Conservation (phyloP, 768 basidiomycete species). For the Mycena chlorophos region DNA sequence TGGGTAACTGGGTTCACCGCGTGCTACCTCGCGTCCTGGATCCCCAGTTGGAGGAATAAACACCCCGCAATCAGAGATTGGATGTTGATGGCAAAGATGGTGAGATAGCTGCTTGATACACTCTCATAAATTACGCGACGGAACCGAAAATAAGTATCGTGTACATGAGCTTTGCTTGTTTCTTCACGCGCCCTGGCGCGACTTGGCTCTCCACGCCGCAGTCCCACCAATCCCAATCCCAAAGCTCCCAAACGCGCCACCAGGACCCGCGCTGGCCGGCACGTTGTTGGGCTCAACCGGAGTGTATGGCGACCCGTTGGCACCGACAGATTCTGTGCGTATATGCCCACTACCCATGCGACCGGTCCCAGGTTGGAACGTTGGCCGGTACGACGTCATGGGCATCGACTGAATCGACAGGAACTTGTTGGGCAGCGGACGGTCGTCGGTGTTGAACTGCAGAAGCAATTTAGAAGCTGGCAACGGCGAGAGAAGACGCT, state of each 20-base stretch:
- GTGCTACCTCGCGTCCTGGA: too few relatives aligned
- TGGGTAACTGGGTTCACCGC: too few relatives aligned
- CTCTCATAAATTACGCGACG: background rate
- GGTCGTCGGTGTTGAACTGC: slow-evolving; percentile 86
- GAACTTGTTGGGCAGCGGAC: slow-evolving; percentile 80
- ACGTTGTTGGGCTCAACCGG: slow-evolving; percentile 13
- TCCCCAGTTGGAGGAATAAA: background rate
- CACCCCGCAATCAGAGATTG: background rate
- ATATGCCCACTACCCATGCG: slow-evolving; percentile 29
- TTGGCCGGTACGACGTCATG: slow-evolving; percentile 62
- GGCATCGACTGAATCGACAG: slow-evolving; percentile 75
- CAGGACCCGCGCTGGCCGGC: slow-evolving; percentile 29
- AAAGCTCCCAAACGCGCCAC: slow-evolving; percentile 49
- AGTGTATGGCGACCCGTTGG: slow-evolving; percentile 13
- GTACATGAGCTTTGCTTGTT: background rate
- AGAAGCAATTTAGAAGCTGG: background rate
- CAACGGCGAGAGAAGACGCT: slow-evolving; percentile 10
- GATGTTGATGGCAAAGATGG: background rate
- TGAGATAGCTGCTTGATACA: background rate
- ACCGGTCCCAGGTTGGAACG: slow-evolving; percentile 48
- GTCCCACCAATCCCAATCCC: slow-evolving; percentile 44
- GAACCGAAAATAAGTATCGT: background rate
- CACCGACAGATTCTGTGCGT: slow-evolving; percentile 20
- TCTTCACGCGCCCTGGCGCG: background rate
- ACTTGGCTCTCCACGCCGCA: slow-evolving; percentile 21